These are phyloP conservation scores for Pseudisothecium myosuroides DNA, from an alignment of 225 moss, liverwort and hornwort species.

Conservation along the genomic window DNA sequence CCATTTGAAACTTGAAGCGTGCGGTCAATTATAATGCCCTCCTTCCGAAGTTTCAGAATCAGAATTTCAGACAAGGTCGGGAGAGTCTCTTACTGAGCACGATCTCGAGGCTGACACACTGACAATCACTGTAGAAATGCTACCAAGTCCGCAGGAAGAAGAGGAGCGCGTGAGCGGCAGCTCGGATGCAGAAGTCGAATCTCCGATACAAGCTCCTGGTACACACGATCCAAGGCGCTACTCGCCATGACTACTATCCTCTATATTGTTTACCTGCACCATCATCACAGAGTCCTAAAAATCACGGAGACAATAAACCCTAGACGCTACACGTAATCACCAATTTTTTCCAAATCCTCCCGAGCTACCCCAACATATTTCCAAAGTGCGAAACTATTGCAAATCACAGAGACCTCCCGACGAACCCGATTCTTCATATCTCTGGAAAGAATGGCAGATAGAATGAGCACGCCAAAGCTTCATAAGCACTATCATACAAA, in stretches of 20 bases:
- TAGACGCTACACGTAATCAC: neutral
- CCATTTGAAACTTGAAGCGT: neutral
- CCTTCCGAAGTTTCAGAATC: neutral
- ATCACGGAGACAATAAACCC: neutral
- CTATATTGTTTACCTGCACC: neutral
- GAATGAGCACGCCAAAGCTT: neutral
- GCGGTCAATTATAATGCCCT: neutral
- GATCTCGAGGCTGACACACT: constrained; percentile 3
- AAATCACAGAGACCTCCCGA: neutral
- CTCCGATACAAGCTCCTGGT: constrained; percentile 15
- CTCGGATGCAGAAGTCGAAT: constrained; percentile 7
- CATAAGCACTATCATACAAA: neutral
- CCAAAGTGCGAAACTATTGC: neutral
- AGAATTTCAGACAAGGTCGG: neutral
- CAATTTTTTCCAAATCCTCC: neutral
- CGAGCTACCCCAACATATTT: neutral
- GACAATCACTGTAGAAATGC: constrained; percentile 20
- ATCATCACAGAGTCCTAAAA: neutral
- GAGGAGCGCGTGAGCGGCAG: constrained; percentile 30
- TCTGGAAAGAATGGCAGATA: neutral
- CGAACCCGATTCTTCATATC: neutral
- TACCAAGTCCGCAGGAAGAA: constrained; percentile 9
- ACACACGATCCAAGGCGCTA: constrained; percentile 28
- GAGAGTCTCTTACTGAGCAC: neutral
- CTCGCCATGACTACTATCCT: neutral